Evolutionary conservation across 148 eudicot genomes (phyloP).

Genomic region (Suaeda aralocaspica): DNA sequence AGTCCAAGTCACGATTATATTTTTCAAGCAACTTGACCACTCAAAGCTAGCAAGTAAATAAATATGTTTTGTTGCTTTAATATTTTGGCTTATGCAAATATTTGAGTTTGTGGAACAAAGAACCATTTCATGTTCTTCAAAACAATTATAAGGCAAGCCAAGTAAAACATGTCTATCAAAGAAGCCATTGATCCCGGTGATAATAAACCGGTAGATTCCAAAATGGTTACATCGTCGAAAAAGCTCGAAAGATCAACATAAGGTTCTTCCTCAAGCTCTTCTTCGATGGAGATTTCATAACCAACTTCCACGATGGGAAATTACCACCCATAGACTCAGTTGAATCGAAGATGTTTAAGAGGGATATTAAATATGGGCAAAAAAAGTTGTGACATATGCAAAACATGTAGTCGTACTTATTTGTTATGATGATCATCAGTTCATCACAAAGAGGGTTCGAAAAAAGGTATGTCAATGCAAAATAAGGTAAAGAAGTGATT

Average conservation of each 20-base stretch:
- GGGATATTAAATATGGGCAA: constrained; percentile 62
- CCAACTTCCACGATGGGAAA: constrained; percentile 33
- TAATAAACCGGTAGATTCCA: not conserved
- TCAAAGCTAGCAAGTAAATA: too few relatives aligned
- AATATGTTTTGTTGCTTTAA: too few relatives aligned
- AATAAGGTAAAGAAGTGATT: too few relatives aligned
- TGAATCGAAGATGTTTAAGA: constrained; percentile 49
- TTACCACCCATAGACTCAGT: constrained; percentile 30
- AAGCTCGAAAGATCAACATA: constrained; percentile 35
- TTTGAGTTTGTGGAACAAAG: too few relatives aligned
- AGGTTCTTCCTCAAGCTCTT: constrained; percentile 22
- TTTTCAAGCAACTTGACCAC: too few relatives aligned
- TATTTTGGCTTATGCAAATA: too few relatives aligned
- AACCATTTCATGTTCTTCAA: too few relatives aligned
- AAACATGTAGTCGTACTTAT: constrained; percentile 19
- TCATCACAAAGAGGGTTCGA: not conserved
- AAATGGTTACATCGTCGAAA: not conserved
- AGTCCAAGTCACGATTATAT: too few relatives aligned
- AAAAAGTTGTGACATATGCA: constrained; percentile 59
- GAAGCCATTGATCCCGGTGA: constrained; percentile 21
- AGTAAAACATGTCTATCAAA: constrained; percentile 12
- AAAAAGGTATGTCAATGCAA: not conserved
- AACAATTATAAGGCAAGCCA: too few relatives aligned
- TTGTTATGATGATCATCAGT: not conserved
- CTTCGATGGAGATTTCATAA: constrained; percentile 54